A percentile compares a stretch with the other conserved stretches of the same genome.
These are phyloP conservation scores for Diaporthe vaccinii DNA, from an alignment of 2,329 filamentous ascomycete species.

Conservation along the genomic window DNA sequence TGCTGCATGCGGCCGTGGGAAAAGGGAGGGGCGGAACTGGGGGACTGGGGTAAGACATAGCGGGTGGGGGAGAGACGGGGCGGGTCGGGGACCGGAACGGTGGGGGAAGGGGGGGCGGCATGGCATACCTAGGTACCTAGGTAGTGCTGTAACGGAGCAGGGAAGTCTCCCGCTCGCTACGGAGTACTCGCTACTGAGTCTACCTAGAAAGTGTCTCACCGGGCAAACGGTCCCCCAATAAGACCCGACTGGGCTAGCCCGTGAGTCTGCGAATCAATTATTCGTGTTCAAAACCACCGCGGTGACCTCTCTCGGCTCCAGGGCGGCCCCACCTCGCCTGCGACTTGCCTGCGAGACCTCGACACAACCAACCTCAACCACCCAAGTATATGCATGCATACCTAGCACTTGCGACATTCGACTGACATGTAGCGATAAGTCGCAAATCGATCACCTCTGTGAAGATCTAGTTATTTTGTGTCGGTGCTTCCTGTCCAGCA, in stretches of 20 bases:
- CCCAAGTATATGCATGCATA: neutral
- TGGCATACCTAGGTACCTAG: too few relatives aligned
- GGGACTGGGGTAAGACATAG: neutral
- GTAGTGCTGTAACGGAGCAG: too few relatives aligned
- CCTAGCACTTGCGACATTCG: neutral
- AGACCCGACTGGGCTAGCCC: neutral
- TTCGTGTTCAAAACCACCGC: neutral
- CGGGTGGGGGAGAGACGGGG: neutral
- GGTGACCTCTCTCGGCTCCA: neutral
- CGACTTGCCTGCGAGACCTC: neutral
- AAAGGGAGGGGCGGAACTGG: neutral
- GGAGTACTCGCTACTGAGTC: too few relatives aligned
- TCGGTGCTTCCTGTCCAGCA: too few relatives aligned
- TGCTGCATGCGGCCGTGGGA: neutral
- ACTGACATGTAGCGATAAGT: too few relatives aligned
- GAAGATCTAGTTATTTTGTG: neutral
- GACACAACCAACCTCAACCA: neutral
- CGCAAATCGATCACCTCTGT: too few relatives aligned
- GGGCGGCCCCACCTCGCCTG: slow-evolving; percentile 23
- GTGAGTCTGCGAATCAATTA: neutral
- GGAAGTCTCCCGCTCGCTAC: too few relatives aligned
- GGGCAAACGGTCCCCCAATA: neutral
- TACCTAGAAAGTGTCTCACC: neutral
- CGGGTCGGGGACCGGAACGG: slow-evolving; percentile 32
- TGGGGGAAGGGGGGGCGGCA: slow-evolving; percentile 28